Evolutionary conservation across 208 protist species (phyloP).

Genomic region (Porcisia hertigi): DNA sequence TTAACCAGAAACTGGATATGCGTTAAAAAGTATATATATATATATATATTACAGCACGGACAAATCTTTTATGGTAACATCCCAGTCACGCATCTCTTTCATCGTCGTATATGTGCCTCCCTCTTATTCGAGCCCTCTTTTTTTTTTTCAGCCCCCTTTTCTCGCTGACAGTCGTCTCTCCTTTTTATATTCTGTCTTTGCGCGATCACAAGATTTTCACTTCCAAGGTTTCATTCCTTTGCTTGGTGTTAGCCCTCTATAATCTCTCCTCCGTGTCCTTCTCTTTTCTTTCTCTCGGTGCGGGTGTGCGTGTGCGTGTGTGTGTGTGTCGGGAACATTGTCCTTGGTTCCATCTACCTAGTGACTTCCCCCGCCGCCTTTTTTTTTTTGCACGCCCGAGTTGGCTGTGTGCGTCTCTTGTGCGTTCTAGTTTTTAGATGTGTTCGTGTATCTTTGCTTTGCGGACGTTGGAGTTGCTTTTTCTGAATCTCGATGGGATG

Average conservation of each 20-base stretch:
- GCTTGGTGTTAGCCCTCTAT: neutral
- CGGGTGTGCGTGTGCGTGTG: neutral
- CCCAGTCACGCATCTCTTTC: neutral
- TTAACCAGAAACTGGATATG: no score
- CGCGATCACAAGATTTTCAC: neutral
- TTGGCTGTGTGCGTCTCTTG: neutral
- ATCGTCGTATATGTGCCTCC: neutral
- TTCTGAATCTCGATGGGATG: neutral
- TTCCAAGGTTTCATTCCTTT: neutral
- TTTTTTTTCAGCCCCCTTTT: neutral
- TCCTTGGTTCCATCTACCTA: neutral
- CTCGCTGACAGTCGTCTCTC: neutral
- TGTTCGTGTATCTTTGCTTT: neutral
- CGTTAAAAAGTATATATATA: neutral
- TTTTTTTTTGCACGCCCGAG: neutral
- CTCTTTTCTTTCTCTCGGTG: neutral
- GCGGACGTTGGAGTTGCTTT: neutral
- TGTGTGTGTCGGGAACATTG: neutral
- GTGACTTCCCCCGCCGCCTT: neutral
- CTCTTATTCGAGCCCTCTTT: neutral
- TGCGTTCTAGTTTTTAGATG: neutral
- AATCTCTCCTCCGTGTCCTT: neutral
- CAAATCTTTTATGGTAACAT: no score
- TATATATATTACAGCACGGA: neutral
- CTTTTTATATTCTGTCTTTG: neutral